A percentile compares a stretch with the other conserved stretches of the same genome.
phyloP scores from a whole-genome alignment of 441 rosid genomes.

The Kokia cookei region DNA sequence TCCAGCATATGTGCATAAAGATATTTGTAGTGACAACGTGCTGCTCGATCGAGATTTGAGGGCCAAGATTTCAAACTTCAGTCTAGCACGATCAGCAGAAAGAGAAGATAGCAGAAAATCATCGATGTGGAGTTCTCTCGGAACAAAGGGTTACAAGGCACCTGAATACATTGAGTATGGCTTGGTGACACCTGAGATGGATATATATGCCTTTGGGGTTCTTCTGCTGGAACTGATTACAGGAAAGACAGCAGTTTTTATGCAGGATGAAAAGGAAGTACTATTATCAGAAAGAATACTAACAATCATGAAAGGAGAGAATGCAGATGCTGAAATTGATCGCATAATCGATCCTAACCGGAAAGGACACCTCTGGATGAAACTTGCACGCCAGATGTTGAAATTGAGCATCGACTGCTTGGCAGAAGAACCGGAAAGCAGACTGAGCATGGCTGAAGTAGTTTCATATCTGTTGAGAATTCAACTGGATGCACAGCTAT shows the following conservation, averaged over 20 bases:
- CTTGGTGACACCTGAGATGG: slow-evolving; percentile 27
- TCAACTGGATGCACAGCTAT: slow-evolving; percentile 22
- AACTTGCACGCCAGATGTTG: slow-evolving; percentile 12
- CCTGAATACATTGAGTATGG: slow-evolving; percentile 32
- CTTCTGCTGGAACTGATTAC: slow-evolving; percentile 30
- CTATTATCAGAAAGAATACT: slow-evolving; percentile 19
- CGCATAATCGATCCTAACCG: slow-evolving; percentile 21
- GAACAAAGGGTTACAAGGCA: slow-evolving; percentile 53
- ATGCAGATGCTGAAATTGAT: slow-evolving; percentile 9
- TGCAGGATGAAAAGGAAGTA: slow-evolving; percentile 20
- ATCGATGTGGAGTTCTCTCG: slow-evolving; percentile 62
- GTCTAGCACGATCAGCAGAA: slow-evolving; percentile 49
- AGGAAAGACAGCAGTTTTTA: slow-evolving; percentile 22
- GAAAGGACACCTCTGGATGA: slow-evolving; percentile 2
- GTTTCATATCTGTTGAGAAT: slow-evolving; percentile 29
- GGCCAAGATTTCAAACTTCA: slow-evolving; percentile 67
- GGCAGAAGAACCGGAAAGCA: slow-evolving; percentile 25
- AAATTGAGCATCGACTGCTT: slow-evolving; percentile 27
- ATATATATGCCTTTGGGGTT: slow-evolving; percentile 34
- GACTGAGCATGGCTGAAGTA: slow-evolving; percentile 33
- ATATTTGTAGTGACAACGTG: slow-evolving; percentile 46
- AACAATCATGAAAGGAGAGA: slow-evolving; percentile 18
- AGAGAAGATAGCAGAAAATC: slow-evolving; percentile 40
- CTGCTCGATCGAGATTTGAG: slow-evolving; percentile 57
- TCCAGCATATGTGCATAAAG: slow-evolving; percentile 66